Evolutionary conservation across 768 basidiomycete species (phyloP).

Genomic region (Kondoa malvinella): DNA sequence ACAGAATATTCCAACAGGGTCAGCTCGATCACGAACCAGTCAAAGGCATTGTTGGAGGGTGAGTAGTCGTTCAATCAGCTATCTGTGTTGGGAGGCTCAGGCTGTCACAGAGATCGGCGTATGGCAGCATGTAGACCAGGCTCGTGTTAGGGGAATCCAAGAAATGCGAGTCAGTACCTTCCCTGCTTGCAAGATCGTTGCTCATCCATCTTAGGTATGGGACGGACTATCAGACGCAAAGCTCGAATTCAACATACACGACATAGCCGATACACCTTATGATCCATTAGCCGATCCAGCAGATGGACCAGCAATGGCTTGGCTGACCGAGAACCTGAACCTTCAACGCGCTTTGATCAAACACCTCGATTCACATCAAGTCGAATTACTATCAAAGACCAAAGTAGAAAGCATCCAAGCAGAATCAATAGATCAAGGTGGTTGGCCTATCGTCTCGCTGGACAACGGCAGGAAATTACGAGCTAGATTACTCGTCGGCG

Average conservation of each 20-base stretch:
- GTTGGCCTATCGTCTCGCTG: slow-evolving; percentile 66
- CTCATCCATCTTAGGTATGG: slow-evolving; percentile 50
- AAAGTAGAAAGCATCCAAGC: slow-evolving; percentile 59
- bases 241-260: slow-evolving; percentile 48
- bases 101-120: slow-evolving; percentile 49
- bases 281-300: slow-evolving; percentile 28
- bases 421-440: slow-evolving; percentile 37
- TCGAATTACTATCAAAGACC: slow-evolving; percentile 53
- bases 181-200: slow-evolving; percentile 18
- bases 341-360: slow-evolving; percentile 67
- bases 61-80: slow-evolving; percentile 10
- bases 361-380: slow-evolving; percentile 38
- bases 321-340: slow-evolving; percentile 80
- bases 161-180: slow-evolving; percentile 55
- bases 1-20: slow-evolving; percentile 32
- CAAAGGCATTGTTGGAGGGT: slow-evolving; percentile 31
- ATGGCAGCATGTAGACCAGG: slow-evolving; percentile 59
- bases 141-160: slow-evolving; percentile 54
- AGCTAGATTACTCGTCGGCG: slow-evolving; percentile 47
- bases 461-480: slow-evolving; percentile 43
- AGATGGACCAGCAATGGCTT: slow-evolving; percentile 46
- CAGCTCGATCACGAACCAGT: slow-evolving; percentile 33
- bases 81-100: neutral
- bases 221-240: slow-evolving; percentile 71
- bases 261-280: neutral